Base-by-base conservation (phyloP, 805 yeast species). In the Kuraishia hungarica region DNA sequence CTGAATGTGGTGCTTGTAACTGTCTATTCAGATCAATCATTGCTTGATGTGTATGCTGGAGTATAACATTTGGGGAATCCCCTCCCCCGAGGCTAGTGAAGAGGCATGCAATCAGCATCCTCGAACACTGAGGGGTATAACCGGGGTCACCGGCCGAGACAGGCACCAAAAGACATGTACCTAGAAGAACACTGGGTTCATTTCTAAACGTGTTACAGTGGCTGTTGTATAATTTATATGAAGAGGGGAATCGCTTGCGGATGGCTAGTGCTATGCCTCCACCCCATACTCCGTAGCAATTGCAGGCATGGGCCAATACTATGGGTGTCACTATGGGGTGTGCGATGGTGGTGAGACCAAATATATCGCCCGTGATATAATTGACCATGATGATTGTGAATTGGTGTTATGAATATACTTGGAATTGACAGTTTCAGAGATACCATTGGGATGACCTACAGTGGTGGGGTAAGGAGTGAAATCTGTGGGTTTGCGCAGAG, bases 261-360 rank as follows among this genome's bases (percentile, higher is more conserved):
- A 89, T 81, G 24, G 70, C 78, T 2, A 73, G 73, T 0, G 96
- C 96, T 1, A 89, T 79, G 0, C 96, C 97, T 2, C 89, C 93
- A 2, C 94, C 94, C 96, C 96, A 89, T 1, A 74, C 63, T 0
- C 96, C 96, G 24, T 75, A 72, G 46, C 90, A 83, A 64, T 89
- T 89, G 63, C 96, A 89, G 0, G 96, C 83, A 65, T 89, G 96
- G 1, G 87, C 87, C 3, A 89, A 65, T 2, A 87, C 71, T 0
- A 83, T 64, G 1, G 78, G 74, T 3, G 61, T 56, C 0, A 67
- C 59, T 8, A 35, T 13, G 43, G 43, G 43, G 17, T 35, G 5
- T 35, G 43, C n/a, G 17, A 35, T 17, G 0, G 69, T 51, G 66
- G 65, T 67, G 39, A 67, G 50, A 10, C 66, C 59, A 59, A 86